These are phyloP conservation scores for Picochlorum sp. DNA, from an alignment of 139 green algal genomes.

Conservation along the genomic window DNA sequence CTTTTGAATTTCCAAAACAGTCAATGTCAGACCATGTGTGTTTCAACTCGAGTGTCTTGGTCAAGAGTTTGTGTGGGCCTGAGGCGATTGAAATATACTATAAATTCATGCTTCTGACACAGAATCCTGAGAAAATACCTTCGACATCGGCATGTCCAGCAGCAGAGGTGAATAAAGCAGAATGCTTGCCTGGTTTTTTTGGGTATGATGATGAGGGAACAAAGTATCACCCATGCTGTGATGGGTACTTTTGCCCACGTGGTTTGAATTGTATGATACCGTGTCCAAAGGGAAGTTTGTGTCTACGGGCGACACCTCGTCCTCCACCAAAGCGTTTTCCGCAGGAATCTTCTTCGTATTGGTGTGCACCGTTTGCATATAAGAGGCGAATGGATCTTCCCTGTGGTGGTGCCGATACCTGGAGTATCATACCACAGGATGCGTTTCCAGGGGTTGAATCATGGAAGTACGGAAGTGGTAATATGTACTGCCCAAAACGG, in stretches of 20 bases:
- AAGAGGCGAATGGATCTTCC: slow-evolving; percentile 29
- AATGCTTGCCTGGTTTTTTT: slow-evolving; percentile 41
- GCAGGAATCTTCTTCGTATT: slow-evolving; percentile 7
- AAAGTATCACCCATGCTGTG: slow-evolving; percentile 28
- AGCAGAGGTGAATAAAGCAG: background rate
- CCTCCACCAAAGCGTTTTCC: slow-evolving; percentile 24
- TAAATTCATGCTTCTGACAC: slow-evolving; percentile 41
- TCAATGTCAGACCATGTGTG: slow-evolving; percentile 18
- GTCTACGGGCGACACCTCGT: slow-evolving; percentile 19
- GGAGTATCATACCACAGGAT: slow-evolving; percentile 35
- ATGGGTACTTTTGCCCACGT: slow-evolving; percentile 39
- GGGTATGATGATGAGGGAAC: background rate
- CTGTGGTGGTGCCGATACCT: slow-evolving; percentile 54
- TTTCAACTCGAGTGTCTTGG: slow-evolving; percentile 17
- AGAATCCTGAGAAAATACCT: slow-evolving; percentile 39
- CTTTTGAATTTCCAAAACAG: slow-evolving; percentile 29
- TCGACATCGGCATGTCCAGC: slow-evolving; percentile 23
- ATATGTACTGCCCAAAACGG: slow-evolving; percentile 35
- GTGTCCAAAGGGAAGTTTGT: slow-evolving; percentile 36
- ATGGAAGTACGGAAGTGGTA: slow-evolving; percentile 29
- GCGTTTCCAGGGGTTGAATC: slow-evolving; percentile 27
- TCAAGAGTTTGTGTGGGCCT: slow-evolving; percentile 26
- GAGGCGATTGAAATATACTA: slow-evolving; percentile 29
- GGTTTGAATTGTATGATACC: slow-evolving; percentile 40
- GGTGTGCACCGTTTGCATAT: slow-evolving; percentile 54